phyloP scores from a whole-genome alignment of 805 yeast species.

The Hemisphaericaspora nanyangensis region DNA sequence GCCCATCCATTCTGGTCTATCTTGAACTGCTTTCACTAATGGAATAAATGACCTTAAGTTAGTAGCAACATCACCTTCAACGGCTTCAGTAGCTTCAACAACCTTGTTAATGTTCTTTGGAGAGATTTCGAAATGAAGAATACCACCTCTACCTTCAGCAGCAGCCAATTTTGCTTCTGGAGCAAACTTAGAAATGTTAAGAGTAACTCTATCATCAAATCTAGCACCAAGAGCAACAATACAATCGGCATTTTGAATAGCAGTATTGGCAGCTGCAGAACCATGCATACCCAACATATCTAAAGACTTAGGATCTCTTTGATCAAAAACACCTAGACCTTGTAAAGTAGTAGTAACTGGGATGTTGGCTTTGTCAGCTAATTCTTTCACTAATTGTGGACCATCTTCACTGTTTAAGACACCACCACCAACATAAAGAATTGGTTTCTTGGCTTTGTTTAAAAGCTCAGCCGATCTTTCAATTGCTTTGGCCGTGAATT shows the following conservation, averaged over 20 bases:
- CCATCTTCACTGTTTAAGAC: constrained; percentile 76
- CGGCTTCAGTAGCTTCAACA: constrained; percentile 91
- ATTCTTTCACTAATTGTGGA: constrained; percentile 71
- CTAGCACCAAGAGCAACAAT: constrained; percentile 95
- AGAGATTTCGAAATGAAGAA: constrained; percentile 90
- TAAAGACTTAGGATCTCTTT: constrained; percentile 80
- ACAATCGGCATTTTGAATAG: constrained; percentile 90
- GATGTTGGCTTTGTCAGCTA: constrained; percentile 84
- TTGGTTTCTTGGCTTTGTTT: constrained; percentile 81
- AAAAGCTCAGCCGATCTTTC: constrained; percentile 73
- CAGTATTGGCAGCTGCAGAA: constrained; percentile 87
- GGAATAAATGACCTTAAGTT: constrained; percentile 75
- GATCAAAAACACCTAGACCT: constrained; percentile 93
- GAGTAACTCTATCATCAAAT: constrained; percentile 97
- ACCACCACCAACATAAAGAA: constrained; percentile 92
- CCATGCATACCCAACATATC: constrained; percentile 99
- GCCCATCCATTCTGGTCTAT: constrained; percentile 77
- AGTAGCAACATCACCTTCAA: constrained; percentile 91
- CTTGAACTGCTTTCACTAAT: constrained; percentile 55
- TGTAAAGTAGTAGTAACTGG: constrained; percentile 97
- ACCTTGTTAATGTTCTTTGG: constrained; percentile 98
- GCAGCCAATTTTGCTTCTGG: constrained; percentile 93
- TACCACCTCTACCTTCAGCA: constrained; percentile 86
- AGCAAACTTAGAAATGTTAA: constrained; percentile 80
- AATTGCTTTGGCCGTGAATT: constrained; percentile 71